These are phyloP conservation scores for Croton laevigatus DNA, from an alignment of 441 rosid species.

Conservation along the genomic window DNA sequence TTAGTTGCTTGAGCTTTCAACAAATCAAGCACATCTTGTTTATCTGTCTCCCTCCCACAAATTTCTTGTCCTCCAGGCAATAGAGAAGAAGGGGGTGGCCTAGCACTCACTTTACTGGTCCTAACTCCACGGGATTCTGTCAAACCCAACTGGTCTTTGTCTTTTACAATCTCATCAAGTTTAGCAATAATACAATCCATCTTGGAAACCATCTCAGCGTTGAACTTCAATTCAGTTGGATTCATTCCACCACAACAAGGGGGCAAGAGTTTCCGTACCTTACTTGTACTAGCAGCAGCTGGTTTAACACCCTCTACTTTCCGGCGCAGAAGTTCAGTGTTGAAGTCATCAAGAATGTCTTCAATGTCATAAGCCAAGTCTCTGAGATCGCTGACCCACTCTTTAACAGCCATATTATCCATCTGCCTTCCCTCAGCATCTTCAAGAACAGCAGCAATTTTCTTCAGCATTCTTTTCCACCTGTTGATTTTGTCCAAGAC, in stretches of 20 bases:
- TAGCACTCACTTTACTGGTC: background rate
- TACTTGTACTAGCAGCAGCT: background rate
- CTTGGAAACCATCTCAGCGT: background rate
- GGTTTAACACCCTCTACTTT: background rate
- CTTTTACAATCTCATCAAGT: background rate
- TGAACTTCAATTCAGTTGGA: background rate
- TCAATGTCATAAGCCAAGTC: conserved; percentile 26
- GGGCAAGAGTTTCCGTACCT: background rate
- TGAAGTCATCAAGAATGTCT: conserved; percentile 17
- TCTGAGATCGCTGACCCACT: conserved; percentile 11
- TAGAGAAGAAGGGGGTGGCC: background rate
- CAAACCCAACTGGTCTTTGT: background rate
- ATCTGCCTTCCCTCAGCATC: conserved; percentile 12
- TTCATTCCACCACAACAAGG: background rate
- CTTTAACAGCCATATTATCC: background rate
- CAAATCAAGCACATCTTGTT: background rate
- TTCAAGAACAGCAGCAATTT: background rate
- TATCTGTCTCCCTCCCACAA: background rate
- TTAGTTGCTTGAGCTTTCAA: background rate
- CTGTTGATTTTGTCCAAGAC: background rate
- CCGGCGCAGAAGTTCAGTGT: conserved; percentile 3
- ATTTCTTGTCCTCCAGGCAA: background rate
- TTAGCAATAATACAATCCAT: background rate
- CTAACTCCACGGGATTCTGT: background rate
- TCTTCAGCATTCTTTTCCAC: background rate